A percentile compares a stretch with the other conserved stretches of the same genome.
These are phyloP conservation scores for Leccinum disarticulatum DNA, from an alignment of 768 basidiomycete genomes.

Conservation along the genomic window DNA sequence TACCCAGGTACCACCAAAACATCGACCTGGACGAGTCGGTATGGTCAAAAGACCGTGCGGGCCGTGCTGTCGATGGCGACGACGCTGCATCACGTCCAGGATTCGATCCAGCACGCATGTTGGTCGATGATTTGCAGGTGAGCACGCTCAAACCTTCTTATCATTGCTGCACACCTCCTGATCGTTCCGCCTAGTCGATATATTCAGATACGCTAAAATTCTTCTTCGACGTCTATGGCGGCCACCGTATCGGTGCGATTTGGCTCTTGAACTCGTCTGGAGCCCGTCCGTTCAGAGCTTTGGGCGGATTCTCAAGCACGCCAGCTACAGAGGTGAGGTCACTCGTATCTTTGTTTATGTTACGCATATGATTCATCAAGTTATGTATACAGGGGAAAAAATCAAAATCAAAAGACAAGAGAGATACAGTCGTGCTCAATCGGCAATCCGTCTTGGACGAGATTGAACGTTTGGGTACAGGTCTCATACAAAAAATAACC, in stretches of 20 bases:
- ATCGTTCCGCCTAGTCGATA: constrained; percentile 45
- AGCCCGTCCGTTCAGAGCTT: constrained; percentile 70
- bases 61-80: constrained; percentile 31
- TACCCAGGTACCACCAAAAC: constrained; percentile 78
- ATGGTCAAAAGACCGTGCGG: constrained; percentile 40
- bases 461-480: constrained; percentile 72
- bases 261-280: constrained; percentile 78
- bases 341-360: background rate
- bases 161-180: constrained; percentile 3
- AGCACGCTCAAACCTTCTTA: constrained; percentile 12
- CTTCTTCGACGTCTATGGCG: constrained; percentile 84
- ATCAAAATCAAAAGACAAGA: constrained; percentile 49
- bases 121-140: constrained; percentile 76
- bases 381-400: constrained; percentile 24
- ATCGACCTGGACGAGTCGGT: constrained; percentile 49
- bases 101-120: constrained; percentile 73
- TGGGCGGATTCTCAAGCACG: constrained; percentile 75
- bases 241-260: constrained; percentile 73
- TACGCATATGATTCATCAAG: background rate
- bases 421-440: constrained; percentile 62
- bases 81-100: constrained; percentile 50
- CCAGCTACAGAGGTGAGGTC: constrained; percentile 44
- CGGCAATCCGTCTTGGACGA: constrained; percentile 66
- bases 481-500: constrained; percentile 55
- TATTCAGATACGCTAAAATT: constrained; percentile 78